Base-by-base conservation (phyloP, 768 basidiomycete species). In the Clitopilus passeckerianus region DNA sequence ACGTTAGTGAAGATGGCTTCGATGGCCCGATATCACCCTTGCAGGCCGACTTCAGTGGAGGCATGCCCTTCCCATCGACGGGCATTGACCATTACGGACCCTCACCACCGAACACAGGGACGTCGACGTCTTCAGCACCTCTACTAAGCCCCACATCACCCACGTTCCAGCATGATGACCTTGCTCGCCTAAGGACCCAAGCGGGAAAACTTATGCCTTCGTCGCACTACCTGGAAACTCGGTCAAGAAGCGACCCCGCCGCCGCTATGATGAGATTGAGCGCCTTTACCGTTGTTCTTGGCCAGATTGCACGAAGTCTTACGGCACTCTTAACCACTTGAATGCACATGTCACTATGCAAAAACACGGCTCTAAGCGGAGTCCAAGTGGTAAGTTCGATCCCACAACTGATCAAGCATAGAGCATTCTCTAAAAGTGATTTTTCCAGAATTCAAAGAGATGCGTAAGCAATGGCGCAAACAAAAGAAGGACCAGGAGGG, bases 261-360 rank as follows among this genome's bases (percentile, higher is more conserved):
- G 91, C 64, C 81, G 91, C 46, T 92, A 91, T 72, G 95, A 98
- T 71, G 95, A 98, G 81, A 97, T 98, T 64, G 95, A 97, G 74
- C 86, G 95, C 24, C 74, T 96, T 56, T 98, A 98, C 70, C 83
- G 84, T 58, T 98, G 95, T 77, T 87, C 88, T 54, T 92, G 86
- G 83, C 83, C 82, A 4, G 80, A 85, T 46, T 88, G 86, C 63
- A 80, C 85, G 58, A 96, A 96, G 75, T 81, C 91, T 24, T 97
- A 96, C 67, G 95, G 95, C 30, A 97, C 95, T 4, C 80, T 98
- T 54, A 98, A 99, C 70, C 96, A 99, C 73, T 80, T 99, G 61
- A 99, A 99, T 70, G 94, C 95, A 30, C 96, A 99, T 71, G 93
- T 98, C 59, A 90, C 87, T n/a, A 97, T 97, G 92, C 96, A 98